Conservation (phyloP, 177 flowering plant species). For the Telopea speciosissima region DNA sequence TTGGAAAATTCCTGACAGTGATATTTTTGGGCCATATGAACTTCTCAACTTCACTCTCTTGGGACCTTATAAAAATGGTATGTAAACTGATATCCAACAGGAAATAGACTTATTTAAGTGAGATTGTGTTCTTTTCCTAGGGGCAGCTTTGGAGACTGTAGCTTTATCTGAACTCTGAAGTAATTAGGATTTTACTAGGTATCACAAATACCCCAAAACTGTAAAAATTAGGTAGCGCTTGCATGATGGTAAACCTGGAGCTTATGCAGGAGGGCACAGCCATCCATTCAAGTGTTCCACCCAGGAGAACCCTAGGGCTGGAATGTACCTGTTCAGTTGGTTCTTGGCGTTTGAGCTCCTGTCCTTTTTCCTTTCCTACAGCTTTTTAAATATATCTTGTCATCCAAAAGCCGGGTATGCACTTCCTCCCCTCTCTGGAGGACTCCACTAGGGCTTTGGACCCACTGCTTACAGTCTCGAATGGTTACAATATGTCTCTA, state of each 20-base stretch:
- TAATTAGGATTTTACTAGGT: not conserved
- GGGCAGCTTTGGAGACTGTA: not conserved
- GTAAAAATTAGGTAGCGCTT: too few relatives aligned
- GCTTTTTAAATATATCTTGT: not conserved
- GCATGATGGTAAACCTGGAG: not conserved
- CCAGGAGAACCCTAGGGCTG: too few relatives aligned
- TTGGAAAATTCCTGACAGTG: constrained; percentile 58
- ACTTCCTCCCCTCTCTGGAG: not conserved
- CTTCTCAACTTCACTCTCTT: constrained; percentile 55
- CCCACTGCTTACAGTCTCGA: too few relatives aligned
- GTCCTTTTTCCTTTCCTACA: too few relatives aligned
- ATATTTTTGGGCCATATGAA: constrained; percentile 84
- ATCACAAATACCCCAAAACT: not conserved
- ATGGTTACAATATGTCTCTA: too few relatives aligned
- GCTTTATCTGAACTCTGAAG: not conserved
- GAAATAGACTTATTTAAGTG: not conserved
- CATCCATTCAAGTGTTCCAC: too few relatives aligned
- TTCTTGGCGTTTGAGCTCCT: too few relatives aligned
- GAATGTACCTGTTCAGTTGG: too few relatives aligned
- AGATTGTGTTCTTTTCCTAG: not conserved
- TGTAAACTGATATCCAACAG: constrained; percentile 13
- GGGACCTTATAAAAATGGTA: constrained; percentile 53
- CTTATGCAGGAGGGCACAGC: not conserved
- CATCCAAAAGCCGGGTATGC: not conserved
- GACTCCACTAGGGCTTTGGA: not conserved